These are phyloP conservation scores for Oenanthe sinensis DNA, from an alignment of 129 eudicot species.

Conservation along the genomic window DNA sequence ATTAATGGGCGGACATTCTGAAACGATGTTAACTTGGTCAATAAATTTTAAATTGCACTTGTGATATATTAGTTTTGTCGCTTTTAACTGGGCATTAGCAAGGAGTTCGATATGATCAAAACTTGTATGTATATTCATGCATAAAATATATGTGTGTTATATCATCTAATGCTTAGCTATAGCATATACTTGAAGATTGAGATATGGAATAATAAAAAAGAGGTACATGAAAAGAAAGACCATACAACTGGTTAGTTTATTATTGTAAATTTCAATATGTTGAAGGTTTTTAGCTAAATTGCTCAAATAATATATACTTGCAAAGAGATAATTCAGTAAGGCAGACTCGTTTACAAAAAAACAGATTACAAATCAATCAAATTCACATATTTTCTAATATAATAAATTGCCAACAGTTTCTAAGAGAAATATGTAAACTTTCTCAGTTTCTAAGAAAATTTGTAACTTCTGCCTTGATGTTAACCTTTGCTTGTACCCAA, in stretches of 20 bases:
- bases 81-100: neutral
- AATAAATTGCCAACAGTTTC: no score
- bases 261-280: no score
- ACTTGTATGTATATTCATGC: neutral
- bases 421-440: no score
- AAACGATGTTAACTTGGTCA: neutral
- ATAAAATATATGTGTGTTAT: neutral
- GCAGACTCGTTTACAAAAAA: no score
- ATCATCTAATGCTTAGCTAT: neutral
- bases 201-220: neutral
- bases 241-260: no score
- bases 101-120: neutral
- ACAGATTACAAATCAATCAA: no score
- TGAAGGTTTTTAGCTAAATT: no score
- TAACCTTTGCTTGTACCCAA: neutral
- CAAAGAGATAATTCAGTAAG: no score
- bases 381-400: no score
- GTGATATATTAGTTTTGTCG: neutral
- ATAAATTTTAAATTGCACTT: neutral
- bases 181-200: neutral
- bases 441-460: no score
- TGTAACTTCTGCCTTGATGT: neutral
- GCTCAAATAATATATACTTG: no score
- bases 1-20: conserved; percentile 17
- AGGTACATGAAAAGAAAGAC: neutral